Percentiles rank a stretch among this genome's conserved stretches.
Conservation (phyloP, 352 stramenopile species). For the Phytophthora multivora region DNA sequence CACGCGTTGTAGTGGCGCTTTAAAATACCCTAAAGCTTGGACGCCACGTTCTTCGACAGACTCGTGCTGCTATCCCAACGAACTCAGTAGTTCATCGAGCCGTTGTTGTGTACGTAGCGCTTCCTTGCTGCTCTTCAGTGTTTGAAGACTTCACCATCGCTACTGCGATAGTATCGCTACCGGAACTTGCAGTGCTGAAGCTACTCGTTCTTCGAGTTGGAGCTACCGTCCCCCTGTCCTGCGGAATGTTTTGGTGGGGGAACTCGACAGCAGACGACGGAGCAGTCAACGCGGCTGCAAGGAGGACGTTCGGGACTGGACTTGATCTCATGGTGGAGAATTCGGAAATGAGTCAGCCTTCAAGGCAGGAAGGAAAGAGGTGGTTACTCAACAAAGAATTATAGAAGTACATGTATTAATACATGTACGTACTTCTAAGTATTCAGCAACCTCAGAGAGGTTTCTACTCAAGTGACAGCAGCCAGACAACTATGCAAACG, state of each 20-base stretch:
- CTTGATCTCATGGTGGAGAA: slow-evolving; percentile 6
- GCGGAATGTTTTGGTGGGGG: background rate
- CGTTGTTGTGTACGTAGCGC: slow-evolving; percentile 14
- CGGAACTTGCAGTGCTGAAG: background rate
- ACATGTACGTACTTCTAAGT: too few relatives aligned
- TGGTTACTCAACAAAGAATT: background rate
- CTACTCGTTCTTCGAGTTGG: background rate
- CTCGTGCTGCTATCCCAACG: slow-evolving; percentile 13
- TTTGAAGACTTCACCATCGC: background rate
- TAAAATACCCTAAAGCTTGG: slow-evolving; percentile 11
- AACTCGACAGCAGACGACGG: background rate
- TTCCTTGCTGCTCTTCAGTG: background rate
- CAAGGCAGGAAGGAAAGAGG: background rate
- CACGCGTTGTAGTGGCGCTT: slow-evolving; percentile 29
- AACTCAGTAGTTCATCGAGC: slow-evolving; percentile 32
- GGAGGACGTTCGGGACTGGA: background rate
- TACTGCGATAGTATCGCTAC: background rate
- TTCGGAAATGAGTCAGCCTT: background rate
- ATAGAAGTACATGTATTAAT: too few relatives aligned
- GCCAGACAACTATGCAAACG: too few relatives aligned
- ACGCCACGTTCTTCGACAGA: slow-evolving; percentile 5
- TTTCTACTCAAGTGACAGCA: too few relatives aligned
- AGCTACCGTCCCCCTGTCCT: background rate
- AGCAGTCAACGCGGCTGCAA: background rate
- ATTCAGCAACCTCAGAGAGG: too few relatives aligned